Evolutionary conservation across 805 yeast genomes (phyloP).

Genomic region (Pichia ethanolica): DNA sequence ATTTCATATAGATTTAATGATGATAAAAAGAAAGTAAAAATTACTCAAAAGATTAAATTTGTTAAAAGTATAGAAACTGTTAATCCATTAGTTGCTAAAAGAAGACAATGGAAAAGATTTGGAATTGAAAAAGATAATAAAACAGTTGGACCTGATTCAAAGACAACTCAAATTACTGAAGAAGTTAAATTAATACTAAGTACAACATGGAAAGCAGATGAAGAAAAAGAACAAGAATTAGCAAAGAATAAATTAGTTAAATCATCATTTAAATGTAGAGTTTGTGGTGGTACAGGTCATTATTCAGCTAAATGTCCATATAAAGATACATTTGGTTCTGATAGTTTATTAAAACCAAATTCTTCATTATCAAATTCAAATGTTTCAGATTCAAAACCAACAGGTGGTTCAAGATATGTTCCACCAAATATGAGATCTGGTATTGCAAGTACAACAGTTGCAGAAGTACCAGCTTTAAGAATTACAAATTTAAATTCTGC

Average conservation of each 20-base stretch:
- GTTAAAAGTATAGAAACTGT: slow-evolving; percentile 73
- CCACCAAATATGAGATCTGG: slow-evolving; percentile 53
- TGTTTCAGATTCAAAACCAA: slow-evolving; percentile 3
- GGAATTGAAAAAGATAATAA: slow-evolving; percentile 67
- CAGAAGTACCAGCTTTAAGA: slow-evolving; percentile 44
- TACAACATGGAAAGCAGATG: slow-evolving; percentile 69
- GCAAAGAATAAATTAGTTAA: slow-evolving; percentile 42
- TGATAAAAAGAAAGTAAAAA: slow-evolving; percentile 76
- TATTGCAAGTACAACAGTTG: slow-evolving; percentile 28
- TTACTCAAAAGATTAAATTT: slow-evolving; percentile 79
- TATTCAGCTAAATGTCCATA: slow-evolving; percentile 93
- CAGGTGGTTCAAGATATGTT: slow-evolving; percentile 37
- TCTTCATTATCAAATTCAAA: slow-evolving; percentile 12
- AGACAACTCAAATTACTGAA: slow-evolving; percentile 86
- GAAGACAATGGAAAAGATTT: slow-evolving; percentile 82
- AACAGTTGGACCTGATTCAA: slow-evolving; percentile 79
- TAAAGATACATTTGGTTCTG: slow-evolving; percentile 71
- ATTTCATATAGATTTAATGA: slow-evolving; percentile 67
- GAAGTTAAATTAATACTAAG: slow-evolving; percentile 69
- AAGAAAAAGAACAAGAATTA: slow-evolving; percentile 58
- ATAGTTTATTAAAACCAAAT: slow-evolving; percentile 14
- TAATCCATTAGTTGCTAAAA: slow-evolving; percentile 76
- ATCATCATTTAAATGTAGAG: slow-evolving; percentile 62
- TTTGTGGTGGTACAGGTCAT: slow-evolving; percentile 83
- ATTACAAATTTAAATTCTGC: slow-evolving; percentile 84